Conservation (phyloP, 2,329 filamentous ascomycete genomes). For the Ambrosiella beaveri region DNA sequence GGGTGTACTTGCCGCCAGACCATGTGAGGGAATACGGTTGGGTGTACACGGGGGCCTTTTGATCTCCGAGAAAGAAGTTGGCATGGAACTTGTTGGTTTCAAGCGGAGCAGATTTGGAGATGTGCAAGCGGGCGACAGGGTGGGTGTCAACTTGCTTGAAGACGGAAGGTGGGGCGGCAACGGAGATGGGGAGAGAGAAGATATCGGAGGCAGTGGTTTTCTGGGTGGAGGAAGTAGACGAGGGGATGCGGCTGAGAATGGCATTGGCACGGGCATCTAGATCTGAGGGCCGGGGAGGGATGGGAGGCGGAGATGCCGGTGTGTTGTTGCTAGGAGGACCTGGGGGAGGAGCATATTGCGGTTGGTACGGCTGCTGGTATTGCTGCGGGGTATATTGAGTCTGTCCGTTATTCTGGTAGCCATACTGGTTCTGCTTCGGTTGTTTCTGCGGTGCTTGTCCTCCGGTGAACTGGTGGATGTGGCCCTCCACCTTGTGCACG, state of each 20-base stretch:
- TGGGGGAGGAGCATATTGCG: background rate
- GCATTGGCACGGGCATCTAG: background rate
- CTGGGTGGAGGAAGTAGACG: conserved; percentile 16
- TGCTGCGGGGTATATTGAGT: background rate
- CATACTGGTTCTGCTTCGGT: background rate
- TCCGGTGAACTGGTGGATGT: background rate
- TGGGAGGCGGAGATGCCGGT: conserved; percentile 12
- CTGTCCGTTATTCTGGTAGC: background rate
- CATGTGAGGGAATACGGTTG: conserved; percentile 59
- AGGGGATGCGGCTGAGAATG: background rate
- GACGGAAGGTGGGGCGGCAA: conserved; percentile 29
- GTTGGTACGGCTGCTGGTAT: background rate
- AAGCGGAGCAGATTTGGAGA: conserved; percentile 32
- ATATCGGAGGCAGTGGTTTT: conserved; percentile 27
- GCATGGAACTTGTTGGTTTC: conserved; percentile 69
- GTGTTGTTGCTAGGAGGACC: background rate
- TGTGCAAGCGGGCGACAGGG: conserved; percentile 37
- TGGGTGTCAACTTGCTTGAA: conserved; percentile 36
- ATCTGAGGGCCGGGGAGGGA: conserved; percentile 8
- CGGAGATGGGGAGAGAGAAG: conserved; percentile 38
- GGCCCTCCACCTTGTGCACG: conserved; percentile 10
- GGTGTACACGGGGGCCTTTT: conserved; percentile 52
- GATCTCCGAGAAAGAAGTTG: conserved; percentile 62
- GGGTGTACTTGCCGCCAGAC: conserved; percentile 42
- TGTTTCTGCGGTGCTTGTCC: background rate